phyloP scores from a whole-genome alignment of 495 filamentous ascomycete genomes.

The Penicilliopsis zonata region DNA sequence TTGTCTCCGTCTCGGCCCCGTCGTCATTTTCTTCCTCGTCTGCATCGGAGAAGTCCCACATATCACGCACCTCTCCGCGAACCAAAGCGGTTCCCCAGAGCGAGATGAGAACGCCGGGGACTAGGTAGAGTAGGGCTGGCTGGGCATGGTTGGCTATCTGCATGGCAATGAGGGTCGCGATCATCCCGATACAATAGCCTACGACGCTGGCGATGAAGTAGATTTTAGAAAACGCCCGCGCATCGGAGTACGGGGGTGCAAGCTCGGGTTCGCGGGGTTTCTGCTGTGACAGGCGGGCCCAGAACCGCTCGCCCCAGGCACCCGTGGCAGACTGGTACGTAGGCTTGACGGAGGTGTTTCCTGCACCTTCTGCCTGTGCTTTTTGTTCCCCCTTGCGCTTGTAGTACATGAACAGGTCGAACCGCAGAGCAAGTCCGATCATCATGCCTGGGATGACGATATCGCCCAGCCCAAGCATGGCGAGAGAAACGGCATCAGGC shows the following conservation, averaged over 20 bases:
- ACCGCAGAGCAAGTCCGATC: constrained; percentile 76
- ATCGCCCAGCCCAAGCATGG: constrained; percentile 90
- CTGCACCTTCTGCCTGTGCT: constrained; percentile 22
- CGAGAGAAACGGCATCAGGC: constrained; percentile 34
- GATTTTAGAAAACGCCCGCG: constrained; percentile 59
- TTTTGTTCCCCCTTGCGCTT: constrained; percentile 39
- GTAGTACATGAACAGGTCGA: constrained; percentile 81
- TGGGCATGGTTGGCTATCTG: constrained; percentile 70
- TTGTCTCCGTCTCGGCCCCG: constrained; percentile 10
- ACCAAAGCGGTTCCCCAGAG: constrained; percentile 70
- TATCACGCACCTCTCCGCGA: constrained; percentile 54
- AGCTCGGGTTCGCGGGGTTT: constrained; percentile 14
- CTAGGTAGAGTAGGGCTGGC: constrained; percentile 86
- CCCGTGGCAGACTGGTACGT: constrained; percentile 50
- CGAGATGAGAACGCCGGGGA: constrained; percentile 66
- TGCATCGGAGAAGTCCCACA: constrained; percentile 77
- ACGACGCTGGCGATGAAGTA: constrained; percentile 74
- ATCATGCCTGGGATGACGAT: constrained; percentile 92
- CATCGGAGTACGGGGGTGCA: constrained; percentile 27
- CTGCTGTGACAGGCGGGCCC: constrained; percentile 45
- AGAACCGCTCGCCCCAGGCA: constrained; percentile 77
- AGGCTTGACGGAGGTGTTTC: constrained; percentile 32
- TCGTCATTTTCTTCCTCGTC: constrained; percentile 22
- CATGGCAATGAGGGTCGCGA: constrained; percentile 66
- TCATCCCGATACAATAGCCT: constrained; percentile 74